These are phyloP conservation scores for Pulveroboletus ravenelii DNA, from an alignment of 768 basidiomycete genomes.

Conservation along the genomic window DNA sequence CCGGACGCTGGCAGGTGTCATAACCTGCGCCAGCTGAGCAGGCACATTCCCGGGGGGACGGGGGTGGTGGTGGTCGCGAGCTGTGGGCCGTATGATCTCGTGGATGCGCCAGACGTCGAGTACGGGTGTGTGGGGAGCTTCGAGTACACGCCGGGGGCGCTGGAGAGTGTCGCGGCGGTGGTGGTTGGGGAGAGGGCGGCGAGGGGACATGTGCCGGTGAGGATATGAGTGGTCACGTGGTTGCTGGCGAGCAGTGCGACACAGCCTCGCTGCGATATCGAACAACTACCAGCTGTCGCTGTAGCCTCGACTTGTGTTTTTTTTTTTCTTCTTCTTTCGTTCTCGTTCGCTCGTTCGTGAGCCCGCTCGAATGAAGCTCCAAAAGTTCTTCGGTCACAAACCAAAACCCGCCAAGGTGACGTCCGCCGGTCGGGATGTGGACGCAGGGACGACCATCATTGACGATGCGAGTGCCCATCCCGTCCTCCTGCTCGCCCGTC, in stretches of 20 bases:
- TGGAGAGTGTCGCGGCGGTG: conserved; percentile 36
- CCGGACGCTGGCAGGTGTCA: conserved; percentile 45
- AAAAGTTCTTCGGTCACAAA: conserved; percentile 54
- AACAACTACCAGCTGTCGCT: neutral
- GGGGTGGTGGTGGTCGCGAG: conserved; percentile 51
- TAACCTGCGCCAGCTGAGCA: conserved; percentile 32
- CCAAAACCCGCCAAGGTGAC: conserved; percentile 34
- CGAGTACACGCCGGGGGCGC: conserved; percentile 55
- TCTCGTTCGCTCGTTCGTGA: neutral
- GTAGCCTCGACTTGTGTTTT: conserved; percentile 1
- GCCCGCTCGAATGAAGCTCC: conserved; percentile 42
- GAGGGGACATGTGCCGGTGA: conserved; percentile 14
- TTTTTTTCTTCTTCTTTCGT: neutral
- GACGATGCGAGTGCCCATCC: conserved; percentile 23
- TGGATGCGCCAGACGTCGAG: conserved; percentile 22
- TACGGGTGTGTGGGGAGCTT: conserved; percentile 48
- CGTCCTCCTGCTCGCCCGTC: too few relatives aligned
- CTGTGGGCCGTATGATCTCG: conserved; percentile 62
- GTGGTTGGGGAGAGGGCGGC: conserved; percentile 39
- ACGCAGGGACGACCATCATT: conserved; percentile 19
- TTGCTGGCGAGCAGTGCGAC: conserved; percentile 7
- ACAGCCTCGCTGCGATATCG: conserved; percentile 23
- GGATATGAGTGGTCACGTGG: conserved; percentile 16
- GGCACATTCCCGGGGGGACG: conserved; percentile 12
- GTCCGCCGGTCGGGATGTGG: conserved; percentile 22